Base-by-base conservation (phyloP, 371 early-diverging fungal species). In the Chytridium lagenaria region DNA sequence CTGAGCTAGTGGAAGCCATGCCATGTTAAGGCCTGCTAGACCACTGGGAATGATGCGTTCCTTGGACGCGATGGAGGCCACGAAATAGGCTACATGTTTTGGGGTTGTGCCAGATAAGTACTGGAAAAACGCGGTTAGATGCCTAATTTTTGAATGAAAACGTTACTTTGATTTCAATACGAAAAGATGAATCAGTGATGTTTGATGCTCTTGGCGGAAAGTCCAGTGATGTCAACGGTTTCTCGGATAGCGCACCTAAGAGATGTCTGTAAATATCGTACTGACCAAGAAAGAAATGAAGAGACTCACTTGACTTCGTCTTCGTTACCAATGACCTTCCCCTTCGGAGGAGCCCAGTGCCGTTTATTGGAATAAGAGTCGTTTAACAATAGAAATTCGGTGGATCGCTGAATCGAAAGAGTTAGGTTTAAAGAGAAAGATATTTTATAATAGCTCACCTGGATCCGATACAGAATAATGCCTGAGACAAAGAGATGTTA, bases 291-390 rank as follows among this genome's bases (percentile, higher is more conserved):
- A 15, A 37, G 2, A 28, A 33, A 39, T 39, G 52, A 22, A 40
- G n/a, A 34, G 19, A 70, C 89, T 83, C 90, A 93, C 94, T 92
- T 90, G 77, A 89, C 80, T 80, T 91, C 91, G 82, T 93, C 92
- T 83, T 94, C 94, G 76, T 84, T 81, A 50, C 92, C 92, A 78
- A 92, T 87, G 52, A 90, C 86, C 74, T 87, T 88, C 67, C 93
- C 93, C 83, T 93, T 93, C 40, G 94, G 93, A 72, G 91, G 91
- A 68, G 90, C 89, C 94, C 94, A 94, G 80, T 93, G 90, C 72
- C 90, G 86, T 75, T 92, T 91, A 78, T 91, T 88, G 74, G 91
- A 83, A 79, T 89, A 92, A 67, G 92, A 87, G 83, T 93, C 93
- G 88, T 92, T 91, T 81, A 93, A 85, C 78, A 94, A 84, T 83